Evolutionary conservation across 129 eudicot species (phyloP).

Genomic region (Centaurea solstitialis): DNA sequence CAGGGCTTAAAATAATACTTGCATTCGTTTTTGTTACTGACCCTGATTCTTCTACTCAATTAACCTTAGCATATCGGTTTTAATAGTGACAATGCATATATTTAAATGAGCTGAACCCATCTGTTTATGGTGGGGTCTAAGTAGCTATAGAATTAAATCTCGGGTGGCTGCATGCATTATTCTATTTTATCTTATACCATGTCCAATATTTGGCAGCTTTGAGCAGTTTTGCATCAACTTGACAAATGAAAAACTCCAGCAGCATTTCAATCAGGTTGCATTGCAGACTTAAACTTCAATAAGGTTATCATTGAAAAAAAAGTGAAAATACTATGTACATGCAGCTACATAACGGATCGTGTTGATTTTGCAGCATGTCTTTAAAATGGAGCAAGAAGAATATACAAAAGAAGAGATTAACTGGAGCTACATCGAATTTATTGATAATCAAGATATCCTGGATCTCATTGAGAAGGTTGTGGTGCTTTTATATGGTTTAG

Average conservation of each 20-base stretch:
- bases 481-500: slow-evolving; percentile 13
- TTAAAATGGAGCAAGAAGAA: slow-evolving; percentile 98
- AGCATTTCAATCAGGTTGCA: slow-evolving; percentile 92
- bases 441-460: slow-evolving; percentile 88
- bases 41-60: background rate
- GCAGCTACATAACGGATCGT: slow-evolving; percentile 1
- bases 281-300: background rate
- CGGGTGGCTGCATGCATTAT: background rate
- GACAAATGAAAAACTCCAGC: slow-evolving; percentile 98
- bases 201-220: slow-evolving; percentile 55
- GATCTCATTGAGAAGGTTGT: slow-evolving; percentile 96
- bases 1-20: background rate
- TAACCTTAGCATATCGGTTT: background rate
- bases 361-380: slow-evolving; percentile 69
- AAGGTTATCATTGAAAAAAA: background rate
- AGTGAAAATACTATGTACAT: background rate
- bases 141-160: background rate
- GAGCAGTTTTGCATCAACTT: slow-evolving; percentile 97
- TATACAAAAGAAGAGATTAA: slow-evolving; percentile 87
- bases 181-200: slow-evolving; percentile 8
- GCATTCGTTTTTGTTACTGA: background rate
- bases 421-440: slow-evolving; percentile 96
- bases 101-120: background rate
- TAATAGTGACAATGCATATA: background rate
- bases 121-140: background rate